Percentiles rank a stretch among this genome's conserved stretches.
Conservation (phyloP, 2,329 filamentous ascomycete genomes). For the Aspergillus sp. region DNA sequence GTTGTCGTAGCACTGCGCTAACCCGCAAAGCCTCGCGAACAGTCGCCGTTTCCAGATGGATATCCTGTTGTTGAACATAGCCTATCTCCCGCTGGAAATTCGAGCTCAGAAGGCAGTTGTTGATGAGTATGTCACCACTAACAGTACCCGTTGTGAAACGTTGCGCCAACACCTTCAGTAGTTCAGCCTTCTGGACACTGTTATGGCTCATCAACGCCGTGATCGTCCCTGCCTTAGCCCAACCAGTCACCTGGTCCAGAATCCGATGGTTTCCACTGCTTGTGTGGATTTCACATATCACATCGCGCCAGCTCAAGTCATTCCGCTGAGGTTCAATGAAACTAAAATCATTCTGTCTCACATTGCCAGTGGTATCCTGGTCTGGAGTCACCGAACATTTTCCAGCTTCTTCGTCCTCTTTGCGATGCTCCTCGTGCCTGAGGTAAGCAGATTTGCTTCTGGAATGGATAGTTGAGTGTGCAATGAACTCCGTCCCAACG, state of each 20-base stretch:
- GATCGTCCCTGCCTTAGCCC: slow-evolving; percentile 87
- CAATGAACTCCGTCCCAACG: slow-evolving; percentile 38
- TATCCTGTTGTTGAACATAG: slow-evolving; percentile 80
- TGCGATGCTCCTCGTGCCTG: not conserved
- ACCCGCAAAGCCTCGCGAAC: slow-evolving; percentile 86
- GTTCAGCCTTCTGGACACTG: slow-evolving; percentile 86
- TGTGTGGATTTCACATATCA: slow-evolving; percentile 77
- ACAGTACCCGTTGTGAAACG: slow-evolving; percentile 85
- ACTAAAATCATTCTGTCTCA: not conserved
- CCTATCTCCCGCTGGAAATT: slow-evolving; percentile 39
- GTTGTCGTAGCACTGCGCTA: slow-evolving; percentile 80
- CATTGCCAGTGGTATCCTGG: not conserved
- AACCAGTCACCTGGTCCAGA: slow-evolving; percentile 81
- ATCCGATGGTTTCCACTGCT: slow-evolving; percentile 72
- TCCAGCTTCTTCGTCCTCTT: slow-evolving; percentile 8
- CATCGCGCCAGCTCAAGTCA: slow-evolving; percentile 79
- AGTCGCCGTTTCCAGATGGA: slow-evolving; percentile 80
- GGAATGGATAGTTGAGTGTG: slow-evolving; percentile 69
- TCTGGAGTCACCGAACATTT: not conserved
- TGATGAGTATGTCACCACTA: slow-evolving; percentile 79
- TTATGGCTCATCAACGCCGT: slow-evolving; percentile 90
- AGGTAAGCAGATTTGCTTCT: slow-evolving; percentile 12
- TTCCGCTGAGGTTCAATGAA: slow-evolving; percentile 63
- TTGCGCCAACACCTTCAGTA: slow-evolving; percentile 81
- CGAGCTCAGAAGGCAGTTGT: slow-evolving; percentile 66